Conservation (phyloP, 2,329 filamentous ascomycete species). For the Cladosporium sp. region DNA sequence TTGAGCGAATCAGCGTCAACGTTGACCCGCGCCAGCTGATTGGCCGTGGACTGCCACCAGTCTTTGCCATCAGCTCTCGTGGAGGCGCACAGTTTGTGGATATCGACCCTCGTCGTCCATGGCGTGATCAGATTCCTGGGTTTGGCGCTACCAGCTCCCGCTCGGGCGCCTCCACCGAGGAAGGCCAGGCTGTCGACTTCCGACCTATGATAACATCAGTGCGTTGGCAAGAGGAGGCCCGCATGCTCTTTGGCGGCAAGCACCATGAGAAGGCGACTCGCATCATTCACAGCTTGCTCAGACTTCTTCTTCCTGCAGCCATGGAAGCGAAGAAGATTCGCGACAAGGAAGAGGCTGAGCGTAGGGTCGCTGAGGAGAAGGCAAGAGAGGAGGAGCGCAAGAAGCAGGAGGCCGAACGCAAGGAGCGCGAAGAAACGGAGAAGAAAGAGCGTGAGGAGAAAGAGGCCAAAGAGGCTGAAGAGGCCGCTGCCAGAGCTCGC, state of each 20-base stretch:
- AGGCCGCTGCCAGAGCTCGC: constrained; percentile 32
- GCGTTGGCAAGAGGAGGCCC: constrained; percentile 86
- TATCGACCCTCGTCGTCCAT: constrained; percentile 23
- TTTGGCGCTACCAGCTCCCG: constrained; percentile 43
- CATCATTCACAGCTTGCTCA: constrained; percentile 66
- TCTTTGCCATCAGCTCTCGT: constrained; percentile 4
- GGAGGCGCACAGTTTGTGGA: constrained; percentile 21
- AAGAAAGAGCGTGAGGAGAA: constrained; percentile 48
- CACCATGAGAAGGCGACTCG: constrained; percentile 66
- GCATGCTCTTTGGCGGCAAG: constrained; percentile 71
- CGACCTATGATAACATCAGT: constrained; percentile 64
- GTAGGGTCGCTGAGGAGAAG: constrained; percentile 61
- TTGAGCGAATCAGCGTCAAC: constrained; percentile 3
- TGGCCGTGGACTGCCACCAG: constrained; percentile 3
- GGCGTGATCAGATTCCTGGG: constrained; percentile 39
- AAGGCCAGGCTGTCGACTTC: constrained; percentile 73
- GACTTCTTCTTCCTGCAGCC: constrained; percentile 74
- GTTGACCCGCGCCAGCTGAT: constrained; percentile 6
- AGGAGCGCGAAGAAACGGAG: constrained; percentile 50
- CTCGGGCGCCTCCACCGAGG: constrained; percentile 49
- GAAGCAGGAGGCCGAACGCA: constrained; percentile 58
- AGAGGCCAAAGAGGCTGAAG: constrained; percentile 44
- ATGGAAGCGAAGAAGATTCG: constrained; percentile 73
- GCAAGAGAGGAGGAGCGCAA: constrained; percentile 58
- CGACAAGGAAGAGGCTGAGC: constrained; percentile 63